These are phyloP conservation scores for Chionographis japonica DNA, from an alignment of 106 monocot species.

Conservation along the genomic window DNA sequence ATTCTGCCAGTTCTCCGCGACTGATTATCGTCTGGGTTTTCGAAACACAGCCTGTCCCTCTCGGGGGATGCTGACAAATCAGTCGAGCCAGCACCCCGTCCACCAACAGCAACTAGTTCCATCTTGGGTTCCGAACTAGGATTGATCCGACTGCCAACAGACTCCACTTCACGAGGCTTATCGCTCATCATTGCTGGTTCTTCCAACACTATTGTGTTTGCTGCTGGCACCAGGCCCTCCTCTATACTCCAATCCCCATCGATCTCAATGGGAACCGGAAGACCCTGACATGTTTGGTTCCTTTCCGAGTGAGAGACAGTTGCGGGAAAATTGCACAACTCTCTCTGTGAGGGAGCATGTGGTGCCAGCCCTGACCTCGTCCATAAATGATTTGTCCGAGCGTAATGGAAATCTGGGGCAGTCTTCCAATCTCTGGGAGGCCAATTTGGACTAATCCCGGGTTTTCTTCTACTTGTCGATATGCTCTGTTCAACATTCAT, in stretches of 20 bases:
- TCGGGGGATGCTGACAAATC: conserved; percentile 10
- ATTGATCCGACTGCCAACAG: conserved; percentile 4
- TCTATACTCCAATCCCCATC: conserved; percentile 38
- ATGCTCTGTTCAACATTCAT: conserved; percentile 11
- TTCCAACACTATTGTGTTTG: conserved; percentile 3
- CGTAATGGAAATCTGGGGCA: conserved; percentile 38
- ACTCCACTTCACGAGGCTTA: conserved; percentile 1
- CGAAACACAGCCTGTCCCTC: conserved; percentile 14
- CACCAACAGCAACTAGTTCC: background rate
- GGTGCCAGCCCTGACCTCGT: conserved; percentile 1
- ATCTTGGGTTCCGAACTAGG: background rate
- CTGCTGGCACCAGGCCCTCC: conserved; percentile 13
- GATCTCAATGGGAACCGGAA: conserved; percentile 30
- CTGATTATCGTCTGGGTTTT: conserved; percentile 22
- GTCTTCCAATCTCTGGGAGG: conserved; percentile 70
- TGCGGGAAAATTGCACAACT: conserved; percentile 4
- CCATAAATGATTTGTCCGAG: conserved; percentile 14
- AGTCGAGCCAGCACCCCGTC: background rate
- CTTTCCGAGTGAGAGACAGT: background rate
- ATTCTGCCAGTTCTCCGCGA: conserved; percentile 46
- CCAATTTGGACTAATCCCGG: conserved; percentile 45
- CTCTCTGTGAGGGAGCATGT: background rate
- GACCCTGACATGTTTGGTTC: conserved; percentile 9
- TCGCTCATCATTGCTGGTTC: background rate
- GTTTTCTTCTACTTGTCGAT: conserved; percentile 14